Percentiles rank a stretch among this genome's conserved stretches.
These are phyloP conservation scores for Podospora bellae-mahoneyi DNA, from an alignment of 495 filamentous ascomycete genomes.

Conservation along the genomic window DNA sequence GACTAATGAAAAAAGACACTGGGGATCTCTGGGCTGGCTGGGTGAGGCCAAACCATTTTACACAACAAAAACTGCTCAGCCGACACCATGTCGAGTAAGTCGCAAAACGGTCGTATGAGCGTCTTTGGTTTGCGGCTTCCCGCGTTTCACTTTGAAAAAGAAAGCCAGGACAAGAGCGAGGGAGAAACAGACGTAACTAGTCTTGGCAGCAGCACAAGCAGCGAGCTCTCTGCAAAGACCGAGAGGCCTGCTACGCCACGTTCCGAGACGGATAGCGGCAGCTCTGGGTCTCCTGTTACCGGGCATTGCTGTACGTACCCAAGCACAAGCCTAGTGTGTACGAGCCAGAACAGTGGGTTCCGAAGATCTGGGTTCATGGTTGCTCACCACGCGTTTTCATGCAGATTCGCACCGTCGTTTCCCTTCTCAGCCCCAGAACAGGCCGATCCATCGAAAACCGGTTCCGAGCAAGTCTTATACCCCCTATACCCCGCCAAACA, in stretches of 20 bases:
- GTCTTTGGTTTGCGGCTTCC: constrained; percentile 11
- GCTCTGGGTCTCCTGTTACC: not conserved
- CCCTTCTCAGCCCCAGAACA: constrained; percentile 12
- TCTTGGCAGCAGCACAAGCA: not conserved
- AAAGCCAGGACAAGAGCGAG: not conserved
- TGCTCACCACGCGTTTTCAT: not conserved
- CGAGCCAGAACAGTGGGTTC: not conserved
- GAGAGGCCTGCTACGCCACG: constrained; percentile 3
- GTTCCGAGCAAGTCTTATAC: constrained; percentile 13
- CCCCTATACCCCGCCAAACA: constrained; percentile 11
- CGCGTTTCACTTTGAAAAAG: constrained; percentile 9
- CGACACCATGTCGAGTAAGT: constrained; percentile 32
- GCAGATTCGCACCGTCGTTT: constrained; percentile 10
- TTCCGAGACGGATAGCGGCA: constrained; percentile 2
- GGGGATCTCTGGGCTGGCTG: not conserved
- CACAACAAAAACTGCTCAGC: constrained; percentile 9
- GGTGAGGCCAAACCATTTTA: constrained; percentile 15
- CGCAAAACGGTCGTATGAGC: constrained; percentile 16
- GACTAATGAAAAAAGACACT: not conserved
- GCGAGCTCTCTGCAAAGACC: not conserved
- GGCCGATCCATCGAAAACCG: constrained; percentile 20
- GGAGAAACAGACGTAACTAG: not conserved
- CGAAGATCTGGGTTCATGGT: not conserved
- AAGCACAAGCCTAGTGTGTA: not conserved
- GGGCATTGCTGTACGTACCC: not conserved